Base-by-base conservation (phyloP, 2,329 filamentous ascomycete species). In the Basipetospora sp. region DNA sequence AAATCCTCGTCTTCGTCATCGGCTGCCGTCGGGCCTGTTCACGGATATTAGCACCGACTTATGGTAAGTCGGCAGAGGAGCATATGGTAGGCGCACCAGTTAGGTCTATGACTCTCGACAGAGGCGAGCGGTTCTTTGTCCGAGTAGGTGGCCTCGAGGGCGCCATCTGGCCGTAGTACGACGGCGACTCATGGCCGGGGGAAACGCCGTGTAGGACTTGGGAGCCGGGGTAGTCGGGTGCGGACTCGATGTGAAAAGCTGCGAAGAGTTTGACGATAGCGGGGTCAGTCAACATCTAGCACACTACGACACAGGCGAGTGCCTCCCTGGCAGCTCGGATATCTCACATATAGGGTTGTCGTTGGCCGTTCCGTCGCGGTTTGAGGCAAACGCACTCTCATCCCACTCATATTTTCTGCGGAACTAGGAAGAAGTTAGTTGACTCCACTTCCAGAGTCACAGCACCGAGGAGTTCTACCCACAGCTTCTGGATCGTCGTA, bases 111-210 rank as follows among this genome's bases (percentile, higher is more conserved):
- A 69, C 55, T 46, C 57, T 67, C 51, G 64, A 60, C 41, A 75
- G 51, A 8, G 74, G 72, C 25, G 74, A 77, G 47, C 62, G 63
- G 44, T 66, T 66, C 42, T 68, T 69, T 31, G 67, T 61, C 52
- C 73, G 60, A 16, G 74, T 78, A 2, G 74, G 74, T n/a, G 74
- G 74, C 40, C 74, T 63, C 14, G 74, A 76, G 0, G 71, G 69
- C 4, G 68, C 65, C 19, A 57, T 59, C 8, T 55, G 54, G 26
- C 56, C 57, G 41, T 64, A 63, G 32, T 41, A 42, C 3, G 41
- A 42, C 3, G 41, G 30, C 11, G 41, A 40, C 17, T 35, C 28
- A 11, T 54, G 52, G 27, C 59, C 58, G 10, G 52, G 50, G 2
- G 56, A 57, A 9, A 61, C 52, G 15, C 63, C 62, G 31, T 64